Conservation (phyloP, 257 asterid species). For the Fraxinus pennsylvanica region DNA sequence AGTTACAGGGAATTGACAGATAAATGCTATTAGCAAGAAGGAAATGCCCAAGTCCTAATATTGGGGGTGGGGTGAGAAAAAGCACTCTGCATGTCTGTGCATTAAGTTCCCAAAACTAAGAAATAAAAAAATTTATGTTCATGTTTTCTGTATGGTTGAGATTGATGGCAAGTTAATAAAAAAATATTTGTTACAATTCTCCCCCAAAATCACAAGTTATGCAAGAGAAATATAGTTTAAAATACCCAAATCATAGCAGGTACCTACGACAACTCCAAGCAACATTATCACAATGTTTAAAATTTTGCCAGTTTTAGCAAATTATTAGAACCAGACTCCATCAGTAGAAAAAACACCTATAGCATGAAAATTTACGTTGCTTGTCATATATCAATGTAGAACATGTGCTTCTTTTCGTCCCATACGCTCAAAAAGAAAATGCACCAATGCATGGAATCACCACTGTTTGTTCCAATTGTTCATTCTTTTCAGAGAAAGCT, state of each 20-base stretch:
- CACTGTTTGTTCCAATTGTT: background rate
- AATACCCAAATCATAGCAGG: background rate
- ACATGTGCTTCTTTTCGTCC: background rate
- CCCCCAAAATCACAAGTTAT: background rate
- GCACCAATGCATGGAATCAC: background rate
- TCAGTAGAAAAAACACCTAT: background rate
- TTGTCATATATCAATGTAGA: background rate
- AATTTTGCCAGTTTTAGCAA: background rate
- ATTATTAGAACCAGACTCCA: background rate
- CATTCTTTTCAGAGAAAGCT: background rate
- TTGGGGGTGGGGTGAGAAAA: background rate
- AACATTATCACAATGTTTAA: background rate
- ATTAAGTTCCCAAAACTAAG: background rate
- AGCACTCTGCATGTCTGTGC: background rate
- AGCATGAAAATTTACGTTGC: background rate
- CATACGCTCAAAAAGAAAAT: background rate
- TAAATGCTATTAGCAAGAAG: constrained; percentile 6
- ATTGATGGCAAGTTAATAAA: constrained; percentile 6
- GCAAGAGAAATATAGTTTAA: background rate
- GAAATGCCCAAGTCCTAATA: background rate
- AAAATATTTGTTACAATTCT: background rate
- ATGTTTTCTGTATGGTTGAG: constrained; percentile 2
- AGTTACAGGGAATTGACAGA: constrained; percentile 15
- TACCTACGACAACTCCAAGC: background rate
- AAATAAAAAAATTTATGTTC: background rate